Conservation (phyloP, 352 stramenopile genomes). For the Phytophthora ramorum region DNA sequence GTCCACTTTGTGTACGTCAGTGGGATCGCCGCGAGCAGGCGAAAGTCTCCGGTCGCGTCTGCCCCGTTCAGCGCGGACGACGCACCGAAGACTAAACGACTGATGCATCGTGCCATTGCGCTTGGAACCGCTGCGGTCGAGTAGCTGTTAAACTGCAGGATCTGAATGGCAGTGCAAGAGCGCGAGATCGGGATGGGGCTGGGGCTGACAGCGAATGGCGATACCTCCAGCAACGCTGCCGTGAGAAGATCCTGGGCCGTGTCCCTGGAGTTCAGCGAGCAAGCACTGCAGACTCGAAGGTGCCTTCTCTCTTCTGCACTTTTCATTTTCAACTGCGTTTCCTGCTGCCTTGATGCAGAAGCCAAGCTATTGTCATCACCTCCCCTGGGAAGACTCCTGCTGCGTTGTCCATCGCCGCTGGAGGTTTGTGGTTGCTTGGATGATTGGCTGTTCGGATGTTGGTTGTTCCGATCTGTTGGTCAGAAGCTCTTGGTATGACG, state of each 20-base stretch:
- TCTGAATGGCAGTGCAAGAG: conserved; percentile 1
- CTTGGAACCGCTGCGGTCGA: background rate
- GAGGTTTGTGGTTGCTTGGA: background rate
- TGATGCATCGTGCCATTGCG: conserved; percentile 14
- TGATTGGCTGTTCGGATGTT: background rate
- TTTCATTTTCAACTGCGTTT: background rate
- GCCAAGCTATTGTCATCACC: background rate
- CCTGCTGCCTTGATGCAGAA: background rate
- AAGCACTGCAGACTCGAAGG: too few relatives aligned
- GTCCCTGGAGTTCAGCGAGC: background rate
- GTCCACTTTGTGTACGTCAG: conserved; percentile 20
- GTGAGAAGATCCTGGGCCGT: background rate
- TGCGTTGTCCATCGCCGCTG: too few relatives aligned
- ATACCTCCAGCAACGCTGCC: conserved; percentile 1
- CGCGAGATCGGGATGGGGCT: conserved; percentile 14
- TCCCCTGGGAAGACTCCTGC: background rate
- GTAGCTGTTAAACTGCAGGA: too few relatives aligned
- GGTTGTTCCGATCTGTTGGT: too few relatives aligned
- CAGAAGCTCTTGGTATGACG: background rate
- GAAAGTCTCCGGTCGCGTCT: conserved; percentile 27
- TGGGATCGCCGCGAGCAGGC: conserved; percentile 5
- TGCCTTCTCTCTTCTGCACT: background rate
- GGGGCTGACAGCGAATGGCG: background rate
- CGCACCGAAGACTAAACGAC: conserved; percentile 11
- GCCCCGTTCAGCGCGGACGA: conserved; percentile 3